Percentiles rank a stretch among this genome's conserved stretches.
Evolutionary conservation across 805 yeast genomes (phyloP).

Genomic region (Kurtzmaniella fragi): DNA sequence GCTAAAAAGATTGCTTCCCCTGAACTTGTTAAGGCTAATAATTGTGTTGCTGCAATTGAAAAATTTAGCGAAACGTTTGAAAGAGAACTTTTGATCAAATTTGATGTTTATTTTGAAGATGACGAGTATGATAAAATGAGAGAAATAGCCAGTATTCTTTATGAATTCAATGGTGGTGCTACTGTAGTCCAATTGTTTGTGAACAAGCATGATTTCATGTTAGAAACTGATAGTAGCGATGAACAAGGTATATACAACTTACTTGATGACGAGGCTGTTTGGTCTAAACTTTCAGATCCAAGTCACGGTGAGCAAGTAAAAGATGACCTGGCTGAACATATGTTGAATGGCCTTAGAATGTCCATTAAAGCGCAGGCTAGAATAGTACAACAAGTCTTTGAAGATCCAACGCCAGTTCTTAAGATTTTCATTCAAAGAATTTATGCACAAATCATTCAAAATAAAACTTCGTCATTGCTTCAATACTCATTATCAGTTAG

Average conservation of each 20-base stretch:
- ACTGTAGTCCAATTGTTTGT: slow-evolving; percentile 80
- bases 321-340: slow-evolving; percentile 46
- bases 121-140: slow-evolving; percentile 68
- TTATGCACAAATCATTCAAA: slow-evolving; percentile 65
- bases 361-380: slow-evolving; percentile 70
- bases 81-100: slow-evolving; percentile 58
- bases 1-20: slow-evolving; percentile 60
- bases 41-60: slow-evolving; percentile 46
- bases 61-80: slow-evolving; percentile 77
- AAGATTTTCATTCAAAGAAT: slow-evolving; percentile 68
- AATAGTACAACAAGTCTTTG: slow-evolving; percentile 69
- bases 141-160: slow-evolving; percentile 67
- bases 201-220: slow-evolving; percentile 69
- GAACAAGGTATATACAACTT: slow-evolving; percentile 9
- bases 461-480: slow-evolving; percentile 52
- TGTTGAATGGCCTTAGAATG: slow-evolving; percentile 49
- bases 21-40: slow-evolving; percentile 41
- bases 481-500: slow-evolving; percentile 60
- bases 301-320: slow-evolving; percentile 41
- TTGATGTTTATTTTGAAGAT: slow-evolving; percentile 67
- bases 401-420: slow-evolving; percentile 62
- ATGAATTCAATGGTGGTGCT: slow-evolving; percentile 79
- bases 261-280: slow-evolving; percentile 43
- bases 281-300: slow-evolving; percentile 62
- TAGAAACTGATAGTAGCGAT: slow-evolving; percentile 29